These are phyloP conservation scores for Silene uniflora DNA, from an alignment of 148 eudicot species.

Conservation along the genomic window DNA sequence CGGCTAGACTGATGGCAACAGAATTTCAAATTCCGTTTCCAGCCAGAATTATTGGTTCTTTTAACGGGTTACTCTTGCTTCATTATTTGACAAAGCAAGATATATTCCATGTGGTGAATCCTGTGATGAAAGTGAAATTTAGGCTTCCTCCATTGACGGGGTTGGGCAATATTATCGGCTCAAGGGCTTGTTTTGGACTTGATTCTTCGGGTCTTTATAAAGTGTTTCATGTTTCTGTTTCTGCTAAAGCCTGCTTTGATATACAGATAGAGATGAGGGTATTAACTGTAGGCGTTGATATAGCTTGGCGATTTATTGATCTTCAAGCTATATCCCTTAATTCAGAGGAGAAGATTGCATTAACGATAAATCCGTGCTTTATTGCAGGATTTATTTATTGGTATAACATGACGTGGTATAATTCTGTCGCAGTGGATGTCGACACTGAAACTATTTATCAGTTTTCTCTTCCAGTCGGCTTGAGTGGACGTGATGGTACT, in stretches of 20 bases:
- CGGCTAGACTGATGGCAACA: too few relatives aligned
- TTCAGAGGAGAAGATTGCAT: not conserved
- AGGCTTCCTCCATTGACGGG: too few relatives aligned
- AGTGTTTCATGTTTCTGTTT: constrained; percentile 25
- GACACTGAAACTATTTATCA: not conserved
- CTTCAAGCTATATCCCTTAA: not conserved
- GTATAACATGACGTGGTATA: not conserved
- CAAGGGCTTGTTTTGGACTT: too few relatives aligned
- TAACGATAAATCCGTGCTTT: not conserved
- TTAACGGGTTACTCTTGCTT: too few relatives aligned
- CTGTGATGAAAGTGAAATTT: too few relatives aligned
- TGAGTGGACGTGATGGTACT: not conserved
- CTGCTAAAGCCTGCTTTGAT: not conserved
- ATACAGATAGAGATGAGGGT: not conserved
- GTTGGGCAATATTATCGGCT: too few relatives aligned
- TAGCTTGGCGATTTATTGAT: constrained; percentile 18
- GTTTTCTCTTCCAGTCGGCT: not conserved
- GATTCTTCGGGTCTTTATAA: not conserved
- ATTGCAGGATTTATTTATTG: constrained; percentile 2
- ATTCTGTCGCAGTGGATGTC: not conserved
- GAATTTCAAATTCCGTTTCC: too few relatives aligned
- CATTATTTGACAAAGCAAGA: too few relatives aligned
- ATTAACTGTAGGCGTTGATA: constrained; percentile 16
- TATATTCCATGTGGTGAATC: too few relatives aligned
- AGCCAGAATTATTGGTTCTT: too few relatives aligned